A percentile compares a stretch with the other conserved stretches of the same genome.
Evolutionary conservation across 371 early-diverging fungal genomes (phyloP).

Genomic region (Entomophthora muscae): DNA sequence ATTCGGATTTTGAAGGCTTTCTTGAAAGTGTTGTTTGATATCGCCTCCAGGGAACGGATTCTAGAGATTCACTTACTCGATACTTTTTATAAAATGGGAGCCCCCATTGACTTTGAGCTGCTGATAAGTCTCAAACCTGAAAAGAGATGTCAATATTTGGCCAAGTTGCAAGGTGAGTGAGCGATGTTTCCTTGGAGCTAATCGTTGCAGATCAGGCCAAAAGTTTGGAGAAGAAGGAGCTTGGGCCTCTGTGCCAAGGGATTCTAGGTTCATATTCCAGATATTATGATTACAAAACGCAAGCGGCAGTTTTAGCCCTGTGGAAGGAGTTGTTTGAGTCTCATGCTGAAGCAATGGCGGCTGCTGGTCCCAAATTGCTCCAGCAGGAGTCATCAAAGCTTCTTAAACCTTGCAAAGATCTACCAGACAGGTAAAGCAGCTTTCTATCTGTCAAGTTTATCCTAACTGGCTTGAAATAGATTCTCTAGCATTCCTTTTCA

Average conservation of each 20-base stretch:
- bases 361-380: background rate
- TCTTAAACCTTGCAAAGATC: background rate
- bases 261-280: background rate
- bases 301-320: background rate
- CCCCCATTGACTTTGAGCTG: background rate
- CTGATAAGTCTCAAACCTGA: background rate
- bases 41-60: too few species aligned
- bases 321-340: background rate
- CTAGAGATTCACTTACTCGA: too few species aligned
- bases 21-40: too few species aligned
- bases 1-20: too few species aligned
- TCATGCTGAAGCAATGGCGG: background rate
- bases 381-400: background rate
- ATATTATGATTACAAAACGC: background rate
- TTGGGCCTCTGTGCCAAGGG: background rate
- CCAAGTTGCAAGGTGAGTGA: background rate
- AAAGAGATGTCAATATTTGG: background rate
- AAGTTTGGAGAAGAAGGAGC: background rate
- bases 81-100: background rate
- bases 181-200: background rate
- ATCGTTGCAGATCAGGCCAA: background rate
- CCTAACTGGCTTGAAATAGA: background rate
- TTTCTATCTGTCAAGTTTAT: background rate
- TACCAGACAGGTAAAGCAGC: background rate
- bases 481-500: constrained; percentile 2